These are phyloP conservation scores for Sonneratia caseolaris DNA, from an alignment of 345 rosid genomes.

Conservation along the genomic window DNA sequence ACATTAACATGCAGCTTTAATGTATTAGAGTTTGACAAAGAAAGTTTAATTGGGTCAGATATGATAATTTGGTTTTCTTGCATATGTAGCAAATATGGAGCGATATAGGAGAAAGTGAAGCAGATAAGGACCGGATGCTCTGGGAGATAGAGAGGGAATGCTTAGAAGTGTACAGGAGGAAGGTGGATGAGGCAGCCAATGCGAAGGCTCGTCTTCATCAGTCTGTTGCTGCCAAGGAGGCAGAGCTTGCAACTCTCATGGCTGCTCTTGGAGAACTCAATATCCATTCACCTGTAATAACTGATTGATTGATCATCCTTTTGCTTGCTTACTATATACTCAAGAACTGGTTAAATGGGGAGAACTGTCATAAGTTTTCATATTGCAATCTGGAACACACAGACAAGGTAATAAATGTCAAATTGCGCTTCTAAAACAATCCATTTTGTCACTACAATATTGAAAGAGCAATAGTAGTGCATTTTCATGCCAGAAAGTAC, in stretches of 20 bases:
- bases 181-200: slow-evolving; percentile 89
- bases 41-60: neutral
- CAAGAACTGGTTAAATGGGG: neutral
- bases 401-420: neutral
- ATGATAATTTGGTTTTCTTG: slow-evolving; percentile 3
- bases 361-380: neutral
- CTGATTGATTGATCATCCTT: neutral
- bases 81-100: slow-evolving; percentile 79
- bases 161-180: slow-evolving; percentile 76
- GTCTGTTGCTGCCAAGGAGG: slow-evolving; percentile 85
- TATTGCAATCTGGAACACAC: neutral
- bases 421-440: neutral
- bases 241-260: slow-evolving; percentile 84
- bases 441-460: neutral
- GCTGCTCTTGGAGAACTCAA: slow-evolving; percentile 82
- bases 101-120: slow-evolving; percentile 87
- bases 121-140: slow-evolving; percentile 74
- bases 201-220: slow-evolving; percentile 86
- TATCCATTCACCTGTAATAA: slow-evolving; percentile 50
- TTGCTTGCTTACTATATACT: neutral
- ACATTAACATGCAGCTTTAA: neutral
- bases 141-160: slow-evolving; percentile 87
- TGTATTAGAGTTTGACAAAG: neutral
- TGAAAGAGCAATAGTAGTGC: neutral
- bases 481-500: neutral